Base-by-base conservation (phyloP, 1,139 yeast species). In the Scheffersomyces stambukii region DNA sequence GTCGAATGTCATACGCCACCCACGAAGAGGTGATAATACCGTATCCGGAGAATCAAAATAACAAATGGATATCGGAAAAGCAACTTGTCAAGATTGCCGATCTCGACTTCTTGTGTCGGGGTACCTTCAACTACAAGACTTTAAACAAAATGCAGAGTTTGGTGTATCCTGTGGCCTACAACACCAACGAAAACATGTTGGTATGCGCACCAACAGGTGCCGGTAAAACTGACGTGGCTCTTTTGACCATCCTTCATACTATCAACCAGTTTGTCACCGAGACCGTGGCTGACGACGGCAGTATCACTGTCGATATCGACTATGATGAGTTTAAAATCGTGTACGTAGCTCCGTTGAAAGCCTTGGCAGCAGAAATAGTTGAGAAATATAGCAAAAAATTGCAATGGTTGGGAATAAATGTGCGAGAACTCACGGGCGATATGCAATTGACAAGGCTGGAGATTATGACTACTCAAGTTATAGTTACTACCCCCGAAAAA, bases 181-280 rank as follows among this genome's bases (percentile, higher is more conserved):
- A 81, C 32, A 82, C 97, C 5, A 89, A 86, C 54, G 96, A 89
- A 45, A 91, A 93, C 48, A 83, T 93, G 96, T 67, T 91, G 29
- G 89, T 91, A 2, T 91, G 98, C 74, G 99, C 99, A 0, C 99
- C 99, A 3, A 91, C 99, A 0, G 98, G 99, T 68, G 97, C 98
- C 6, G 99, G 99, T 71, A 91, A 91, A 50, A 93, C 99, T 0
- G 97, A 93, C 54, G 95, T 93, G 22, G 99, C 99, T 0, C 61
- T 93, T 46, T 60, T 91, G 23, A 70, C 97, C 0, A 78, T 91
- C 45, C 63, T 93, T 31, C 85, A 82, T 44, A 75, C 93, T 0
- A 81, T 91, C n/a, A 74, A 78, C 24, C 91, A 85, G 48, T 76
- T 61, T 44, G 60, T 70, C 7, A 68, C 67, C 19, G 81, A 62